These are phyloP conservation scores for Panicum hallii DNA, from an alignment of 202 grass and related monocot genomes.

Conservation along the genomic window DNA sequence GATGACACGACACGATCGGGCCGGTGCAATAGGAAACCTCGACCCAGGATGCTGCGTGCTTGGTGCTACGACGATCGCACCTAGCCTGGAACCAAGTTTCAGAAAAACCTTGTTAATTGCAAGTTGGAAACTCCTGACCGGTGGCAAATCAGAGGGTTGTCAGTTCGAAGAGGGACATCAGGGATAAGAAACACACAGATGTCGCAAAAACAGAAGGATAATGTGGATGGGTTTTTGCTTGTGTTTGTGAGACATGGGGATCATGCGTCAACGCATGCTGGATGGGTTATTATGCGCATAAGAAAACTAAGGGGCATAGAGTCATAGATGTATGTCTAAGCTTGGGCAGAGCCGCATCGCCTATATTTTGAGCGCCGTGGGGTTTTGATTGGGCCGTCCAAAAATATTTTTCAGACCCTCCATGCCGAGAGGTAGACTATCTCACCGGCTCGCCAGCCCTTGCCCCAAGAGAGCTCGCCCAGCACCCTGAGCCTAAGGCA, in stretches of 20 bases:
- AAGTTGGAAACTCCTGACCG: background rate
- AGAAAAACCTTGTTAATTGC: background rate
- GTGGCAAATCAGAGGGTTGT: background rate
- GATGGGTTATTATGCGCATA: conserved; percentile 12
- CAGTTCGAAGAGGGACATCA: conserved; percentile 16
- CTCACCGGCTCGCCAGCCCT: no score
- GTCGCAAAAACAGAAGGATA: background rate
- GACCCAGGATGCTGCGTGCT: conserved; percentile 14
- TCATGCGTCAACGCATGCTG: conserved; percentile 31
- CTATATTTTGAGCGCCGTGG: no score
- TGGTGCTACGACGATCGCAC: conserved; percentile 16
- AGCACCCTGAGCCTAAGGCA: no score
- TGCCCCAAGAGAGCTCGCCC: no score
- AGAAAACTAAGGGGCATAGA: background rate
- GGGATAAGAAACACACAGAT: background rate
- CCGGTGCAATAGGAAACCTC: conserved; percentile 40
- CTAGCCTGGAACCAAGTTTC: conserved; percentile 2
- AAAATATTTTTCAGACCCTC: no score
- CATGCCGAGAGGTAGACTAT: no score
- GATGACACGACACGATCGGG: conserved; percentile 16
- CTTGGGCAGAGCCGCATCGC: no score
- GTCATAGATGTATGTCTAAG: no score
- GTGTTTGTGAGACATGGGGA: background rate
- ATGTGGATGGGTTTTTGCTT: background rate
- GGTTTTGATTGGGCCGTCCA: no score